These are phyloP conservation scores for Tephrocybe rancida DNA, from an alignment of 768 basidiomycete genomes.

Conservation along the genomic window DNA sequence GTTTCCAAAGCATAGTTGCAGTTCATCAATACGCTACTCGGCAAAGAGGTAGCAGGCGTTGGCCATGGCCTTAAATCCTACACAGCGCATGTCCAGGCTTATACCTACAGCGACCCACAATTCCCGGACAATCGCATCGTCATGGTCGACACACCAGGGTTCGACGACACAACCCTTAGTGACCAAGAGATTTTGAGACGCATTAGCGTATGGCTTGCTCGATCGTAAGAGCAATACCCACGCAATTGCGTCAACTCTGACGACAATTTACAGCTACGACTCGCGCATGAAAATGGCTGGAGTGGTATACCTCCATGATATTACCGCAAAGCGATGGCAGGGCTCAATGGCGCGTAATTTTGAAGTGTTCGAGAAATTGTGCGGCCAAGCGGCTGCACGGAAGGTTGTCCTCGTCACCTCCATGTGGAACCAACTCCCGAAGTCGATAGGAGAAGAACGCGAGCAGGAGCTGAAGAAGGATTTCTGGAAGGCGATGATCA, in stretches of 20 bases:
- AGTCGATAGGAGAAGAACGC: conserved; percentile 5
- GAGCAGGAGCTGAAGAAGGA: conserved; percentile 9
- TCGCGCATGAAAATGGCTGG: conserved; percentile 19
- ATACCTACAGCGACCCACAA: conserved; percentile 12
- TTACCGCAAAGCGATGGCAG: conserved; percentile 12
- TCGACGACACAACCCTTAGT: conserved; percentile 23
- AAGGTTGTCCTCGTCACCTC: conserved; percentile 20
- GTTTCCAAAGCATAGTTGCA: not conserved
- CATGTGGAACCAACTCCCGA: conserved; percentile 10
- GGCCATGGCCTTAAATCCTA: conserved; percentile 25
- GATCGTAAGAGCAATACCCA: conserved; percentile 19
- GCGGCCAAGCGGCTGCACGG: conserved; percentile 13
- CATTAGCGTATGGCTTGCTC: conserved; percentile 25
- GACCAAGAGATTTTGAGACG: conserved; percentile 26
- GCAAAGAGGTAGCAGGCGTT: conserved; percentile 13
- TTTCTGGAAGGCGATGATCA: conserved; percentile 15
- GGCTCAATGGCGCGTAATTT: conserved; percentile 17
- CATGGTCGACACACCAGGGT: conserved; percentile 28
- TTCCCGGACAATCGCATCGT: conserved; percentile 18
- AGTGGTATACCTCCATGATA: conserved; percentile 19
- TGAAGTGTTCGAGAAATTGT: conserved; percentile 17
- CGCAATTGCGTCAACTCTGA: not conserved
- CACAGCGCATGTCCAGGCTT: conserved; percentile 21
- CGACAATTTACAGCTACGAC: conserved; percentile 14
- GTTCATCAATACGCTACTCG: conserved; percentile 24